A percentile compares a stretch with the other conserved stretches of the same genome.
Evolutionary conservation across 257 asterid species (phyloP).

Genomic region (Anisodus tanguticus): DNA sequence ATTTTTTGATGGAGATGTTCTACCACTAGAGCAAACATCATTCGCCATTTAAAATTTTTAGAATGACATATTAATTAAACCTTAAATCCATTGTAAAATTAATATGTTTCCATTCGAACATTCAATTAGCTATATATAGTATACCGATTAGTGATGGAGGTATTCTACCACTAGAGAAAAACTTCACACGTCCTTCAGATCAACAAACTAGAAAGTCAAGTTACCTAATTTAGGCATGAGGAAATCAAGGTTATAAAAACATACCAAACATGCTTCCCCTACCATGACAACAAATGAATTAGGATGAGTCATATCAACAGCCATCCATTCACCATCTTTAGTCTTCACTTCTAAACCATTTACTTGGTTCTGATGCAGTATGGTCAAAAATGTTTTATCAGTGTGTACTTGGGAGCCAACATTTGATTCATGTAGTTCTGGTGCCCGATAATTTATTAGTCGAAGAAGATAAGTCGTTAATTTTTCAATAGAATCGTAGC

Average conservation of each 20-base stretch:
- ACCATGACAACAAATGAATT: slow-evolving; percentile 50
- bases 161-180: too few relatives aligned
- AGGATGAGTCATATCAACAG: slow-evolving; percentile 45
- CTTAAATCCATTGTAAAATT: too few relatives aligned
- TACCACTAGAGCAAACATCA: too few relatives aligned
- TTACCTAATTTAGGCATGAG: too few relatives aligned
- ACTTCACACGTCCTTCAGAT: too few relatives aligned
- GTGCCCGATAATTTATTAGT: slow-evolving; percentile 45
- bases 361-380: slow-evolving; percentile 46
- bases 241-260: not conserved
- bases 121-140: too few relatives aligned
- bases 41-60: too few relatives aligned
- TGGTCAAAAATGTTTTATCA: slow-evolving; percentile 53
- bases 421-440: slow-evolving; percentile 31
- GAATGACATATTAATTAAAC: too few relatives aligned
- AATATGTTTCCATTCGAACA: too few relatives aligned
- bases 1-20: too few relatives aligned
- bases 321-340: slow-evolving; percentile 46
- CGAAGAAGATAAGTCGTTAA: slow-evolving; percentile 45
- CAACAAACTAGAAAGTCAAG: too few relatives aligned
- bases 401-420: slow-evolving; percentile 54
- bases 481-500: slow-evolving; percentile 34
- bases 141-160: too few relatives aligned
- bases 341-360: slow-evolving; percentile 45
- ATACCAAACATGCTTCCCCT: slow-evolving; percentile 56